Evolutionary conservation across 805 yeast genomes (phyloP).

Genomic region (Candida takata): DNA sequence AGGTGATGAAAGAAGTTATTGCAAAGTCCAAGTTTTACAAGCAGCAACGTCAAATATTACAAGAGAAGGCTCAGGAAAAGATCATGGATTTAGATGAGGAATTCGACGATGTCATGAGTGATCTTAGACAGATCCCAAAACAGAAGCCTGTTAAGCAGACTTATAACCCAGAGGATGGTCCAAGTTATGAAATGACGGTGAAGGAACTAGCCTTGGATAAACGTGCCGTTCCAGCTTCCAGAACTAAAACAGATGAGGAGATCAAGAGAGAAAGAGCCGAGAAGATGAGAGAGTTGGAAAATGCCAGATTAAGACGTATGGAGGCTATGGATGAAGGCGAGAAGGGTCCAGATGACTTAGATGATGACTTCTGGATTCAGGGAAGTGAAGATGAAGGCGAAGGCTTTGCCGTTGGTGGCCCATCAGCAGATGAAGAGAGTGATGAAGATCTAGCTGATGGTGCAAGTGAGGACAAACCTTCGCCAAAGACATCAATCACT

Average conservation of each 20-base stretch:
- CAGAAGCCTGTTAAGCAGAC: slow-evolving; percentile 20
- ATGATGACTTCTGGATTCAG: slow-evolving; percentile 62
- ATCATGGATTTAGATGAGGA: slow-evolving; percentile 67
- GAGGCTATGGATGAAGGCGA: slow-evolving; percentile 48
- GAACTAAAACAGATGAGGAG: slow-evolving; percentile 76
- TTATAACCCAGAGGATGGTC: slow-evolving; percentile 30
- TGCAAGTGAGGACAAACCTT: slow-evolving; percentile 1
- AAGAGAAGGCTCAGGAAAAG: slow-evolving; percentile 50
- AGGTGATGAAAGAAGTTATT: slow-evolving; percentile 79
- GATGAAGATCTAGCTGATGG: slow-evolving; percentile 27
- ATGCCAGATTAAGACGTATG: slow-evolving; percentile 68
- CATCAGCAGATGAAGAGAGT: slow-evolving; percentile 8
- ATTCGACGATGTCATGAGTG: slow-evolving; percentile 63
- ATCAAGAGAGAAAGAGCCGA: slow-evolving; percentile 51
- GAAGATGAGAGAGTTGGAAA: slow-evolving; percentile 56
- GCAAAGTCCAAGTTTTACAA: slow-evolving; percentile 76
- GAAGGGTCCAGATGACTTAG: slow-evolving; percentile 58
- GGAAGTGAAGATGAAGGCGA: slow-evolving; percentile 43
- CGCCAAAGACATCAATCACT: slow-evolving; percentile 15
- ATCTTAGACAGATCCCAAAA: slow-evolving; percentile 30
- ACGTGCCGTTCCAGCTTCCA: slow-evolving; percentile 74
- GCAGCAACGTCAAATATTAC: slow-evolving; percentile 64
- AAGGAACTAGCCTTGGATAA: slow-evolving; percentile 61
- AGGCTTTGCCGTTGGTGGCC: slow-evolving; percentile 34
- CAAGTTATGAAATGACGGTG: slow-evolving; percentile 59